Evolutionary conservation across 2,329 filamentous ascomycete genomes (phyloP).

Genomic region (Aspergillus vadensis): DNA sequence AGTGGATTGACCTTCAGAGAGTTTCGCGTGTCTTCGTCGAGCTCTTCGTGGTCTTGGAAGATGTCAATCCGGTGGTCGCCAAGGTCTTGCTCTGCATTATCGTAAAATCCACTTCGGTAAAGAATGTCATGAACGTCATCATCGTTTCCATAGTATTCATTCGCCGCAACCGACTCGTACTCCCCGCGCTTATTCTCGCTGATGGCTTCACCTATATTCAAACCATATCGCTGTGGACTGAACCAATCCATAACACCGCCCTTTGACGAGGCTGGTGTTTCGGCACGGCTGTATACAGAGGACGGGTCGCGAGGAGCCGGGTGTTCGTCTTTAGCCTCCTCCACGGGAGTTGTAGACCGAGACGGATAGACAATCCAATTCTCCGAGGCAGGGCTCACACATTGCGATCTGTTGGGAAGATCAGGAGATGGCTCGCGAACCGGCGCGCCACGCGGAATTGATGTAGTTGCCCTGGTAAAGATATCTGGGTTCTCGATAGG

Average conservation of each 20-base stretch:
- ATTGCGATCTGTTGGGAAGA: constrained; percentile 33
- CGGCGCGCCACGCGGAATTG: constrained; percentile 32
- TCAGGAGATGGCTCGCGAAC: constrained; percentile 32
- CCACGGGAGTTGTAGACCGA: constrained; percentile 33
- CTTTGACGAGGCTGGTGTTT: constrained; percentile 28
- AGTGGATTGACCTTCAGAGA: constrained; percentile 44
- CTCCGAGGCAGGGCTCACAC: constrained; percentile 40
- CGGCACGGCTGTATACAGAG: constrained; percentile 36
- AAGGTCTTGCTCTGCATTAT: constrained; percentile 35
- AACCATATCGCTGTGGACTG: constrained; percentile 32
- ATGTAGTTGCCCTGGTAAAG: constrained; percentile 35
- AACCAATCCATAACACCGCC: constrained; percentile 40
- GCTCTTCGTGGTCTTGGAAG: constrained; percentile 35
- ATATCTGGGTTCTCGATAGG: constrained; percentile 32
- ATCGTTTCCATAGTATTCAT: constrained; percentile 38
- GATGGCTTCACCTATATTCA: constrained; percentile 33
- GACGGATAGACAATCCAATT: constrained; percentile 48
- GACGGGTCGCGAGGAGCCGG: constrained; percentile 34
- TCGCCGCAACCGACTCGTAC: constrained; percentile 39
- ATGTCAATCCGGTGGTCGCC: constrained; percentile 40
- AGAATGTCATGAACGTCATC: constrained; percentile 27
- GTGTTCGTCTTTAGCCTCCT: constrained; percentile 25
- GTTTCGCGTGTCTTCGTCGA: constrained; percentile 26
- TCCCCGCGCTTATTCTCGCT: constrained; percentile 39
- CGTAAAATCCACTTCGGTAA: constrained; percentile 25